Base-by-base conservation (phyloP, 805 yeast species). In the Kuraishia ogatae region DNA sequence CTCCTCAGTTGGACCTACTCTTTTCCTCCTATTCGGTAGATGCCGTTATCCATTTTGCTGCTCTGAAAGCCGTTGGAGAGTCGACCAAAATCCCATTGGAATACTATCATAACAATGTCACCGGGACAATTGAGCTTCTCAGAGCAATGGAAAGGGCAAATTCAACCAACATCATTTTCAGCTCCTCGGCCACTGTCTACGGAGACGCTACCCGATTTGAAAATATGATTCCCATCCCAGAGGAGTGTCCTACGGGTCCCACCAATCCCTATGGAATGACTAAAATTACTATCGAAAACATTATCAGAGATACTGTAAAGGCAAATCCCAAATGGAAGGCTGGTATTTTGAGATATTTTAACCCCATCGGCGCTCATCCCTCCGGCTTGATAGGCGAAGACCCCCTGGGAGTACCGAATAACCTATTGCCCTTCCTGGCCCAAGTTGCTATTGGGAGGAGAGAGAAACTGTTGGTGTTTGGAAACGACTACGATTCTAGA, bases 321-420 rank as follows among this genome's bases (percentile, higher is more conserved):
- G 75, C 82, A 50, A 77, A 78, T 26, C 63, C 67, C 2, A 58
- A 61, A 4, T 80, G 83, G 83, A 71, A 72, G 48, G 68, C 76
- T 47, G 93, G 91, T 3, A 75, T 87, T 52, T 72, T 89, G 63
- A 78, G 94, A 56, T 89, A 87, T 70, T 88, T 87, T 73, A 87
- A 88, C 64, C 94, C 96, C 39, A 85, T 87, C 60, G 96, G 96
- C 46, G 93, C 94, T 19, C 96, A 88, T 65, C 88, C 92, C 2
- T 81, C 89, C 1, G 94, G 94, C 13, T 69, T 82, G 39, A 75
- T 88, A 57, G 96, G 96, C 46, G 96, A 89, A 64, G 92, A 87
- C 66, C 92, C 92, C 6, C 72, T 80, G 57, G 92, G 92, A 15
- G 75, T 82, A 53, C 93, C 96, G 52, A 86, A 85, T 70, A 87